Base-by-base conservation (phyloP, 306 rosid genomes). In the Potentilla sterilis region DNA sequence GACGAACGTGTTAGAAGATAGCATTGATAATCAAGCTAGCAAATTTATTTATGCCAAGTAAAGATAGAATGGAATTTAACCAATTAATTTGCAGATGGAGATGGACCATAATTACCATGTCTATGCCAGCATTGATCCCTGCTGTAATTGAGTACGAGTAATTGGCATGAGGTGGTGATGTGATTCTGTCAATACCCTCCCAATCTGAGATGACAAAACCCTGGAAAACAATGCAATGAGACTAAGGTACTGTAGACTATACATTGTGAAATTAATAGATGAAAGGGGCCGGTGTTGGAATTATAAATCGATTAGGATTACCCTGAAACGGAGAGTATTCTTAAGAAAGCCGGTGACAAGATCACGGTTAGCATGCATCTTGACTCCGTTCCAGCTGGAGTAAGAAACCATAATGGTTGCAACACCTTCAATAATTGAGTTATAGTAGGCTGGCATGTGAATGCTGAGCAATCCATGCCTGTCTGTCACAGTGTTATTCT, bases 151-250 rank as follows among this genome's bases (percentile, higher is more conserved):
- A 82, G 58, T 82, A 74, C 9, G 82, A 38, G 40, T 78, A 82
- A 34, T 82, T 82, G 34, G 81, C 76, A 75, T 75, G 85, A 7
- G 67, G 74, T 38, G 88, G 85, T 34, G 81, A 14, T 22, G 83
- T 84, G 46, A 84, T 81, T 75, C 79, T 78, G 46, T 84, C 85
- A 75, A 84, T 75, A 0, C 85, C 88, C 16, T 81, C 48, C 78
- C 80, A 84, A 72, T 84, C 88, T 18, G 88, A 75, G 73, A 84
- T 78, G 44, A 84, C 83, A 75, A 85, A 78, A 16, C 85, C 85
- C 85, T 81, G 73, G 46, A 54, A 75, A 37, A 78, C 9, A 69
- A 70, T 16, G 38, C 66, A 55, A 35, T 32, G 38, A 9, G 34
- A 22, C 12, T 7, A 21, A 3, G 57, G 6, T 51, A 51, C 21